These are phyloP conservation scores for Metarhizium sp. DNA, from an alignment of 2,329 filamentous ascomycete species.

Conservation along the genomic window DNA sequence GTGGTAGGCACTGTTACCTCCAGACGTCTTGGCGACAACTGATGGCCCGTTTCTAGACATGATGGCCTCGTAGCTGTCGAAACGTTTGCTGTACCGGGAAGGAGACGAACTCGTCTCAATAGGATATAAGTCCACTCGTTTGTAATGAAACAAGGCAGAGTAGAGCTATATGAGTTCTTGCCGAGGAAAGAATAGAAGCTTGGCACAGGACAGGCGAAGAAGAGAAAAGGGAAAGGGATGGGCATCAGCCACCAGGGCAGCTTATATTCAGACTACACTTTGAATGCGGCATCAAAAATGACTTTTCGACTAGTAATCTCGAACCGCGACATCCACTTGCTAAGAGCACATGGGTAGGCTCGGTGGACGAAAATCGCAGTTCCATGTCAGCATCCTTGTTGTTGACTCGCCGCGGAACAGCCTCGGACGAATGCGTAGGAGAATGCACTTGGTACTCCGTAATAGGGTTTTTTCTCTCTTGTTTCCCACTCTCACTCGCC, in stretches of 20 bases:
- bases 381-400: not conserved
- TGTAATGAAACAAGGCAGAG: not conserved
- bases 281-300: not conserved
- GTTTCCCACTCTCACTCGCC: not conserved
- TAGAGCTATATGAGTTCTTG: not conserved
- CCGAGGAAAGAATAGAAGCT: not conserved
- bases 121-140: not conserved
- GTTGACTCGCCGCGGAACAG: not conserved
- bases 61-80: not conserved
- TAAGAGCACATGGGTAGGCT: not conserved
- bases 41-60: slow-evolving; percentile 8
- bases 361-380: not conserved
- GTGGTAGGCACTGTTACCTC: slow-evolving; percentile 63
- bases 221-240: not conserved
- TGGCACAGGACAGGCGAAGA: not conserved
- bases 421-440: not conserved
- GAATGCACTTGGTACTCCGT: not conserved
- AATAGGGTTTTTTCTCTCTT: no score
- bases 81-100: not conserved
- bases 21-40: slow-evolving; percentile 37
- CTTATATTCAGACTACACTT: not conserved
- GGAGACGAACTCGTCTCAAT: not conserved
- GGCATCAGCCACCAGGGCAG: not conserved
- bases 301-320: not conserved
- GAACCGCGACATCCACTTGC: not conserved